Base-by-base conservation (phyloP, 169 alveolate species). In the Fabrea salina region DNA sequence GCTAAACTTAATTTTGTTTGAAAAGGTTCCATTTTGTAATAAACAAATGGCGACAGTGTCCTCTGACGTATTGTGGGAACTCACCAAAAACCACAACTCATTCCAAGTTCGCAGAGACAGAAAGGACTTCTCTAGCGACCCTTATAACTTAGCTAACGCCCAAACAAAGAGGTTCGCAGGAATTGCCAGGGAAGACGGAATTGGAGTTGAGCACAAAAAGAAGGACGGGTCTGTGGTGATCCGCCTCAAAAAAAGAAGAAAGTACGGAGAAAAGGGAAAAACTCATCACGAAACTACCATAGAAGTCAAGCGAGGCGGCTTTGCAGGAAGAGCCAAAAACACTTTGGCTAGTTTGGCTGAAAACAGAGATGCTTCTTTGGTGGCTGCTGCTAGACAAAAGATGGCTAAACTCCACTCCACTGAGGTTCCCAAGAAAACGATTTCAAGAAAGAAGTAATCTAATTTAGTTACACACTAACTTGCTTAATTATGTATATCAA, bases 31-130 rank as follows among this genome's bases (percentile, higher is more conserved):
- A n/a, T n/a, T n/a, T n/a, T n/a, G n/a, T n/a, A n/a, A n/a, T n/a
- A n/a, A n/a, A n/a, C n/a, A n/a, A n/a, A 58, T 58, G 71, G 71
- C 71, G 33, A 32, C 43, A 27, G 71, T 58, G 43, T 58, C 71
- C 19, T 58, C 71, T 30, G 41, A 58, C 33, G 43, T 58, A 16
- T 43, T 58, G 27, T 58, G 71, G 71, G 71, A 58, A 58, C 71
- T 58, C 43, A n/a, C n/a, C n/a, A 58, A 35, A 58, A 32, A 58
- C 71, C 25, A 32, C 13, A 58, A 58, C 71, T 22, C 22, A 27
- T 58, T 30, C 35, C 43, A 30, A 22, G 33, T 58, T 43, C 25
- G 71, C 3, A 27, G 41, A 4, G 33, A 58, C 43, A 32, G 33
- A 6, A 58, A 27, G 19, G 71, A 58, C 33, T 58, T 58, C 43